Percentiles rank a stretch among this genome's conserved stretches.
Evolutionary conservation across 163 green algal species (phyloP).

Genomic region (Chlorella variabilis): DNA sequence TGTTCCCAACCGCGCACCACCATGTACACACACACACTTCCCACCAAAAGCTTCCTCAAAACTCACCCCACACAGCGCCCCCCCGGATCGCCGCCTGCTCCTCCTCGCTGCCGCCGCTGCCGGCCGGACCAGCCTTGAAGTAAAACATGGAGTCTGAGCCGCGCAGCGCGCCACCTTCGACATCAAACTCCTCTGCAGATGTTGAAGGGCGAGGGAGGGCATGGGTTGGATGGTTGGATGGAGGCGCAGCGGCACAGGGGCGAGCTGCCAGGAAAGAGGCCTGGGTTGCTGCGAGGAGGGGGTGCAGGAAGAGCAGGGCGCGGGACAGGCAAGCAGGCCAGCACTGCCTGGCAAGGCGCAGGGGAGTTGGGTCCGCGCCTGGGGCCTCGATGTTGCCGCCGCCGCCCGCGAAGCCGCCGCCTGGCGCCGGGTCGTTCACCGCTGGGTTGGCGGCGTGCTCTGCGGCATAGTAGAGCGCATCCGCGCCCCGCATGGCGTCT

Average conservation of each 20-base stretch:
- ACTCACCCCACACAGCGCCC: constrained; percentile 9
- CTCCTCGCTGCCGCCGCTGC: background rate
- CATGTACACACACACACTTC: no score
- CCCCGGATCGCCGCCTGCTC: background rate
- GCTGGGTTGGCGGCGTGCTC: constrained; percentile 8
- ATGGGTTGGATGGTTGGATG: background rate
- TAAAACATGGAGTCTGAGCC: constrained; percentile 33
- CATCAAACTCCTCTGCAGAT: background rate
- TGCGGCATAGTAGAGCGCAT: constrained; percentile 25
- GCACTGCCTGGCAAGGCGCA: no score
- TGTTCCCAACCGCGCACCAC: no score
- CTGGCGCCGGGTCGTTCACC: background rate
- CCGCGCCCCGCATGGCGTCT: constrained; percentile 15
- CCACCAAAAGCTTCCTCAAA: no score
- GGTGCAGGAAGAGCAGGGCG: background rate
- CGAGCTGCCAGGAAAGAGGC: background rate
- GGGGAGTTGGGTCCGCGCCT: no score
- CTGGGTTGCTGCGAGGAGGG: no score
- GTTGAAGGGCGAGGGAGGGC: background rate
- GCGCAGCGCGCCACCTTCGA: constrained; percentile 15
- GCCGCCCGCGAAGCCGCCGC: background rate
- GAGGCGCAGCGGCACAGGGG: background rate
- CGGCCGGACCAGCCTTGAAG: background rate
- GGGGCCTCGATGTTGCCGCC: background rate
- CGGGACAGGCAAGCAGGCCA: no score